These are phyloP conservation scores for Yamadazyma sp. DNA, from an alignment of 805 yeast genomes.

Conservation along the genomic window DNA sequence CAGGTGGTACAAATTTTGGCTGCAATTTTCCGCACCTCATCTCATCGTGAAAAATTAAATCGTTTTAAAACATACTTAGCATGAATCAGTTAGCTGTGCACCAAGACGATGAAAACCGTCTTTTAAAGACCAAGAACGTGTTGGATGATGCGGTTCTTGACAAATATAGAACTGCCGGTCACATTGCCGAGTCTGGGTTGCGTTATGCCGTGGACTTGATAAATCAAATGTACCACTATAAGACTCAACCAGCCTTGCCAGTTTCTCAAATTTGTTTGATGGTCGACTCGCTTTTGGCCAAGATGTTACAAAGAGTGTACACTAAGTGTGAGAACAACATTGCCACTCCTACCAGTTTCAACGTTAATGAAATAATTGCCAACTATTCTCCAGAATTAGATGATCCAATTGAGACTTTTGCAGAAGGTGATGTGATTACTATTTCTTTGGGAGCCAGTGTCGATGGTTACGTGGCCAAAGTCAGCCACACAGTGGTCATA, in stretches of 20 bases:
- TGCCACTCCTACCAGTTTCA: slow-evolving; percentile 87
- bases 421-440: slow-evolving; percentile 83
- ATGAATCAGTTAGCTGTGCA: slow-evolving; percentile 64
- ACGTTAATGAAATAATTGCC: slow-evolving; percentile 70
- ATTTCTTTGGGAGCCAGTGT: slow-evolving; percentile 86
- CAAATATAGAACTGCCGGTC: slow-evolving; percentile 88
- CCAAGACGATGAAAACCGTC: slow-evolving; percentile 68
- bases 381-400: slow-evolving; percentile 89
- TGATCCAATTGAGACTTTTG: slow-evolving; percentile 50
- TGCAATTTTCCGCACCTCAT: slow-evolving; percentile 5
- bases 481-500: slow-evolving; percentile 83
- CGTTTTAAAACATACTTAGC: slow-evolving; percentile 1
- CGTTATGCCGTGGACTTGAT: slow-evolving; percentile 64
- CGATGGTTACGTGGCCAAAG: slow-evolving; percentile 90
- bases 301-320: slow-evolving; percentile 60
- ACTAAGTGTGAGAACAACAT: slow-evolving; percentile 82
- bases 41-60: slow-evolving; percentile 7
- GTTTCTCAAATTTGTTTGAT: slow-evolving; percentile 74
- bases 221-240: slow-evolving; percentile 70
- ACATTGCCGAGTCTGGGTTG: slow-evolving; percentile 80
- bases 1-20: too few relatives aligned
- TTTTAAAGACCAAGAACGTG: slow-evolving; percentile 71
- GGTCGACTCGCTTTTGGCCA: slow-evolving; percentile 72
- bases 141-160: slow-evolving; percentile 62
- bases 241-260: slow-evolving; percentile 41